These are phyloP conservation scores for Starmerella sp. DNA, from an alignment of 805 yeast species.

Conservation along the genomic window DNA sequence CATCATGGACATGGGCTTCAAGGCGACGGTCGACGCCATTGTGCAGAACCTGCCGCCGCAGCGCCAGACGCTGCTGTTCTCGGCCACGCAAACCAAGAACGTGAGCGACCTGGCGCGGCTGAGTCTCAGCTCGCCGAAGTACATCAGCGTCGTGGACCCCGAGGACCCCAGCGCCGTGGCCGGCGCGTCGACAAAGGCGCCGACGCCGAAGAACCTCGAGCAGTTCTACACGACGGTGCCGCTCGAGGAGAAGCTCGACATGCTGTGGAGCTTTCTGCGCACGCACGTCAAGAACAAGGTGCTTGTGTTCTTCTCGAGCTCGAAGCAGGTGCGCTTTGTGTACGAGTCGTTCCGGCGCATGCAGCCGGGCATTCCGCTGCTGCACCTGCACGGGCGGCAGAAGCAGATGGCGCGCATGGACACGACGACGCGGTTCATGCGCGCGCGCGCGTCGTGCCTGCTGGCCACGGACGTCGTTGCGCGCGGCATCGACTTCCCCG, in stretches of 20 bases:
- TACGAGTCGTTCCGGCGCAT: conserved; percentile 76
- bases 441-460: conserved; percentile 67
- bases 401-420: conserved; percentile 83
- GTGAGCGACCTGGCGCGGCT: conserved; percentile 73
- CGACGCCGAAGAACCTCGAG: conserved; percentile 74
- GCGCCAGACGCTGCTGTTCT: conserved; percentile 73
- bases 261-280: conserved; percentile 74
- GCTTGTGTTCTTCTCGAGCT: conserved; percentile 72
- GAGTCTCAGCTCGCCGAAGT: conserved; percentile 53
- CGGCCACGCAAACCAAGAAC: conserved; percentile 82
- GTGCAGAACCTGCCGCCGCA: conserved; percentile 64
- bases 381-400: conserved; percentile 81
- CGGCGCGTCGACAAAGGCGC: conserved; percentile 22
- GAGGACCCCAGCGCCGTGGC: conserved; percentile 11
- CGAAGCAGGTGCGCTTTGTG: conserved; percentile 82
- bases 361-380: conserved; percentile 82
- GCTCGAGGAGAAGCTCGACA: conserved; percentile 71
- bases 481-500: conserved; percentile 84
- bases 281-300: conserved; percentile 72
- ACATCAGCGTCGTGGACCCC: conserved; percentile 39
- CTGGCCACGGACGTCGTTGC: conserved; percentile 90
- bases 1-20: conserved; percentile 88
- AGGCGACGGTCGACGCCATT: conserved; percentile 69
- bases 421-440: conserved; percentile 63
- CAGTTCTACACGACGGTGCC: conserved; percentile 69